phyloP scores from a whole-genome alignment of 2,329 filamentous ascomycete genomes.

The Aspergillus uvarum region DNA sequence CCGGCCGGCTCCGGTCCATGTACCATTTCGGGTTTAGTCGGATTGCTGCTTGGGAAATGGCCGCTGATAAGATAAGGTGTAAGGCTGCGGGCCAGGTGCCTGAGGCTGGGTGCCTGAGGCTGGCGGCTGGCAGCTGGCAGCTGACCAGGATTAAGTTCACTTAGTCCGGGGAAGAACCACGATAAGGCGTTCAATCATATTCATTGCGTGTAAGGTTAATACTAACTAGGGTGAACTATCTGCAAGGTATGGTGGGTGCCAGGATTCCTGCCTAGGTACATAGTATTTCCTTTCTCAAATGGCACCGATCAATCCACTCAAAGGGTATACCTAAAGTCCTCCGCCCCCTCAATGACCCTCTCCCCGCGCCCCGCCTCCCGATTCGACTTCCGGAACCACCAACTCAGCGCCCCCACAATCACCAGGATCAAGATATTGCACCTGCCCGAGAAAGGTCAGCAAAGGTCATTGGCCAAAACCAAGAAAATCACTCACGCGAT shows the following conservation, averaged over 20 bases:
- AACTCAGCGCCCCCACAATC: conserved; percentile 27
- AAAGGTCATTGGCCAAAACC: neutral
- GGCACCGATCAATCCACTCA: neutral
- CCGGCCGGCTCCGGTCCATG: conserved; percentile 29
- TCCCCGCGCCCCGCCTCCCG: conserved; percentile 35
- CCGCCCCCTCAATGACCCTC: conserved; percentile 35
- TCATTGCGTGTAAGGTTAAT: neutral
- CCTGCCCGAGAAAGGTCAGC: conserved; percentile 19
- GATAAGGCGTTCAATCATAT: neutral
- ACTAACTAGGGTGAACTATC: neutral
- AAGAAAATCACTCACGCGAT: conserved; percentile 27
- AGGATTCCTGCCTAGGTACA: neutral
- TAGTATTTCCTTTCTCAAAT: no score
- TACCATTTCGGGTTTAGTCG: conserved; percentile 6
- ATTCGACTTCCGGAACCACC: conserved; percentile 37
- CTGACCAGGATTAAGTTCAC: no score
- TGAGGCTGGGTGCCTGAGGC: neutral
- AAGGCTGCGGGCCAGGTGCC: no score
- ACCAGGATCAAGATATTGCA: conserved; percentile 37
- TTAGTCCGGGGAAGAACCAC: neutral
- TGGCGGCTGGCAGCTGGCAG: neutral
- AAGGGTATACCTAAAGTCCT: conserved; percentile 41
- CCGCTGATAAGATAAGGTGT: neutral
- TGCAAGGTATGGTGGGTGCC: no score
- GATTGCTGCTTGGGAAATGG: neutral